Base-by-base conservation (phyloP, 805 yeast genomes). In the Barnettozyma populi region DNA sequence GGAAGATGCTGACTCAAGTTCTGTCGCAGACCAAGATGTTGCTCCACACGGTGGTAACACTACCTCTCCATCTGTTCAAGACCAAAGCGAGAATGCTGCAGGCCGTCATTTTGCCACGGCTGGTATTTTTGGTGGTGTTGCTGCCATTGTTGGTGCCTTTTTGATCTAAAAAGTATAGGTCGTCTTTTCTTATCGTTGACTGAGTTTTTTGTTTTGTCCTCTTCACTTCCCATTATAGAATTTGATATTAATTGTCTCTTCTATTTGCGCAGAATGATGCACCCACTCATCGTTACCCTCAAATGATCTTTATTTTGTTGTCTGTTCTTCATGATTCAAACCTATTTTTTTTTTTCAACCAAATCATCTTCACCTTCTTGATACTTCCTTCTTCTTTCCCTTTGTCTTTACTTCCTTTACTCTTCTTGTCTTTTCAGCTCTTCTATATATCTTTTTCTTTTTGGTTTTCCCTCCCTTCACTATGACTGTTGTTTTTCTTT, bases 31-130 rank as follows among this genome's bases (percentile, higher is more conserved):
- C 25, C 9, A 18, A 13, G 37, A 18, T 29, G 35, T 21, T 41
- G 13, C 25, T 42, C 19, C 39, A 16, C 11, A 20, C 13, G 36
- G 35, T 37, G 46, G 41, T 35, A 46, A 54, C 19, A 36, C 51
- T 21, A 51, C 60, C 35, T 20, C 46, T 31, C 53, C 57, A 25
- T 69, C 64, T 46, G 66, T 77, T 44, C 60, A 73, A 52, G 80
- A 75, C 61, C 34, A 47, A 16, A 39, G 36, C 31, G 50, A 51
- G 18, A 47, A 46, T 35, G 50, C 27, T 27, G 52, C 42, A 16
- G 49, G 38, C 19, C 21, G 23, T 18, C 23, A 39, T 6, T 23
- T 36, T 7, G 27, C 37, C 16, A 36, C 36, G 35, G 39, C 38
- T 20, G 45, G 44, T 36, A 34, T 43, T 14, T 19, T 41, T 21